Conservation (phyloP, 495 filamentous ascomycete species). For the Neohortaea acidophila region DNA sequence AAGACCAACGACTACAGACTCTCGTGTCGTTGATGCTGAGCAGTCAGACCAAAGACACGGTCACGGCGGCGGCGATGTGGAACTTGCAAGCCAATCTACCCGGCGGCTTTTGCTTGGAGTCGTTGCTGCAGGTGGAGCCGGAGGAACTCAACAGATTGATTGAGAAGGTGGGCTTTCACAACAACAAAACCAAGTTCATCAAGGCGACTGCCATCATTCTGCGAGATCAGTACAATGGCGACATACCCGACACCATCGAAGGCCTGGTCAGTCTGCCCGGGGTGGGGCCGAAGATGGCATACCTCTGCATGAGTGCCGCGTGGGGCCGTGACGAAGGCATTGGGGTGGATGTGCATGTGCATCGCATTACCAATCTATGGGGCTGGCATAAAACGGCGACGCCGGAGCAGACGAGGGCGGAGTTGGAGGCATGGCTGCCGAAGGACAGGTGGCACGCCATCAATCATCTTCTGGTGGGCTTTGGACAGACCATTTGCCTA, state of each 20-base stretch:
- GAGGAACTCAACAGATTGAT: slow-evolving; percentile 64
- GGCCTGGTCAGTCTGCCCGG: slow-evolving; percentile 71
- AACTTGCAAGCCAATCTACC: slow-evolving; percentile 59
- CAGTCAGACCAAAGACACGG: slow-evolving; percentile 89
- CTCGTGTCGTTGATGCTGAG: slow-evolving; percentile 91
- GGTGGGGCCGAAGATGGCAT: slow-evolving; percentile 95
- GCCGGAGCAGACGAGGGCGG: slow-evolving; percentile 70
- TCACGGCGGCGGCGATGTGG: slow-evolving; percentile 72
- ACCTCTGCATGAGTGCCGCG: slow-evolving; percentile 66
- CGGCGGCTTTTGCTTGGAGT: slow-evolving; percentile 56
- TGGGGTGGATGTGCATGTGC: slow-evolving; percentile 53
- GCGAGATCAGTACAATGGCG: slow-evolving; percentile 47
- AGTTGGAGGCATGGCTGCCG: slow-evolving; percentile 73
- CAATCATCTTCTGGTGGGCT: slow-evolving; percentile 78
- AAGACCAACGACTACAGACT: slow-evolving; percentile 75
- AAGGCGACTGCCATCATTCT: slow-evolving; percentile 62
- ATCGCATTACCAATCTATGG: slow-evolving; percentile 94
- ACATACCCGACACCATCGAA: slow-evolving; percentile 71
- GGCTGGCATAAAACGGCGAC: slow-evolving; percentile 74
- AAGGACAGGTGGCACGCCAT: slow-evolving; percentile 86
- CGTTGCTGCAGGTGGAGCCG: slow-evolving; percentile 60
- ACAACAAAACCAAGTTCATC: slow-evolving; percentile 87
- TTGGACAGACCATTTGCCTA: slow-evolving; percentile 77
- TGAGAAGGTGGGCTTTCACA: slow-evolving; percentile 78
- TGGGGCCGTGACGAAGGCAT: slow-evolving; percentile 49